These are phyloP conservation scores for Verticillium tricorpus DNA, from an alignment of 2,329 filamentous ascomycete genomes.

Conservation along the genomic window DNA sequence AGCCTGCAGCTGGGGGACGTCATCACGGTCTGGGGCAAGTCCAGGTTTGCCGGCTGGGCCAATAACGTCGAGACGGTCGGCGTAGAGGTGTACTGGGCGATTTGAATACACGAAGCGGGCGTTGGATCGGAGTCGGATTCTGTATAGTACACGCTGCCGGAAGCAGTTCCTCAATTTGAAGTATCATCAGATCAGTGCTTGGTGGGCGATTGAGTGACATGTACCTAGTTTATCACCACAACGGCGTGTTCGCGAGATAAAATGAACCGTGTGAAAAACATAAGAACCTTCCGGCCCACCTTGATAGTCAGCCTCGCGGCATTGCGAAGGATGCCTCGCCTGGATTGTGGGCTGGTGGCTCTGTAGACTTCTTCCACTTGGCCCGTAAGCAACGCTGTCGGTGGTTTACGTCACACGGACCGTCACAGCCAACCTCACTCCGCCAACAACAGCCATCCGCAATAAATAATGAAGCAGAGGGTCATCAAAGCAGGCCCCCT, in stretches of 20 bases:
- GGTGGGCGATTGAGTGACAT: too few species aligned
- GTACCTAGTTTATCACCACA: too few species aligned
- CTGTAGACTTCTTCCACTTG: not conserved
- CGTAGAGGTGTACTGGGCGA: constrained; percentile 56
- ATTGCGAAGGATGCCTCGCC: not conserved
- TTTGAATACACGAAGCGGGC: constrained; percentile 21
- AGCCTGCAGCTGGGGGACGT: constrained; percentile 55
- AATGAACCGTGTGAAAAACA: too few species aligned
- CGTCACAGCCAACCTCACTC: not conserved
- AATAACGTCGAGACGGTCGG: constrained; percentile 46
- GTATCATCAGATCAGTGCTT: too few species aligned
- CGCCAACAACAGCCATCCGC: too few species aligned
- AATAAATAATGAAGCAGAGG: not conserved
- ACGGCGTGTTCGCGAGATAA: too few species aligned
- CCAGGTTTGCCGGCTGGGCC: constrained; percentile 49
- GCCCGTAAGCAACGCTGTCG: not conserved
- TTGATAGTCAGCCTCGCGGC: not conserved
- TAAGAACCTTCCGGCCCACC: too few species aligned
- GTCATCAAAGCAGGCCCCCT: not conserved
- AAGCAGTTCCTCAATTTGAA: too few species aligned
- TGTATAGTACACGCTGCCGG: too few species aligned
- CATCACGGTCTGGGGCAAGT: constrained; percentile 57
- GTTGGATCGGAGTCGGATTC: not conserved
- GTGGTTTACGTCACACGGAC: not conserved
- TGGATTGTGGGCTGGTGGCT: not conserved